Evolutionary conservation across 192 early-diverging fungal genomes (phyloP), one percentile per base, ranked within the genome.

Genomic region (Backusella westeae): DNA sequence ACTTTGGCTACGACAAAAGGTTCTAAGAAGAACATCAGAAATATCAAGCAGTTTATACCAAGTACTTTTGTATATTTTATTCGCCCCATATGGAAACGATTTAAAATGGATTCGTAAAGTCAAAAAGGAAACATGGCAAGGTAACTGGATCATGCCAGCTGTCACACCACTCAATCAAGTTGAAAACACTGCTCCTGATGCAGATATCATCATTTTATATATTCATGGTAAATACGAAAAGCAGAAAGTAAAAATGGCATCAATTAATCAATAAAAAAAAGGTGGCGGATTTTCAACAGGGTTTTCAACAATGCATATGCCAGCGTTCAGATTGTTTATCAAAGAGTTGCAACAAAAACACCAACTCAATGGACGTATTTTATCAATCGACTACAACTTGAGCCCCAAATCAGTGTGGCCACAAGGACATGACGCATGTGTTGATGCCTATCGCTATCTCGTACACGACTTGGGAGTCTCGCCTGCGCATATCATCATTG

Each of bases 181-280:
- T 10, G 59, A 75, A n/a, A 26, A 42, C 8, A 44, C n/a, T 42
- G 38, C 39, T 1, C 1, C 9, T 29, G 15, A 66, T 44, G n/a
- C 23, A 34, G 74, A 75, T 34, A n/a, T 75, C 15, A 17, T 75
- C 42, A 21, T 75, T 34, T 75, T 67, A 15, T 75, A 46, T 49
- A 75, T 75, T 63, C 74, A 75, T 46, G 74, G 72, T 73, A 73
- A 44, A 26, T 71, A 69, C 19, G 32, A 17, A 21, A 53, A n/a
- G 38, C 38, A 32, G 14, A 14, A 44, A 44, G 12, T 36, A 19
- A 68, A 19, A 68, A 36, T 68, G 12, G 38, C 19, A 36, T 8
- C 5, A n/a, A 4, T 59, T 59, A 17, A 8, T 72, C 26, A 34
- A 17, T 29, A 9, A 8, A 29, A 10, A 12, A 34, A 32, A 73